Evolutionary conservation across 1,139 yeast species (phyloP), one percentile per base, ranked within the genome.

Genomic region (Taphrina betulina): DNA sequence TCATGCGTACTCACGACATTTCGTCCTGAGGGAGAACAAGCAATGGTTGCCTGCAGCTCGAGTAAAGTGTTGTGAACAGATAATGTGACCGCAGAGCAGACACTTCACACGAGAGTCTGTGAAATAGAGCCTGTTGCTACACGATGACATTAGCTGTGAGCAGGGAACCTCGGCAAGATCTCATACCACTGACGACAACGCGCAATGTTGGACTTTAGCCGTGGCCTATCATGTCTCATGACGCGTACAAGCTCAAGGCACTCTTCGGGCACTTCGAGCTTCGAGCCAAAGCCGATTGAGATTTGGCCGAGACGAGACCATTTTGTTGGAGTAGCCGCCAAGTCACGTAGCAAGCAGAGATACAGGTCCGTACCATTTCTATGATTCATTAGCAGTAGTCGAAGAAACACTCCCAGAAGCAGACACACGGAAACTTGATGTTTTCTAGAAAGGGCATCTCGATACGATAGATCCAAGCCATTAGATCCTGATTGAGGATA

Each of bases 1-100:
- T 5, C 23, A 40, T 4, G 16, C 12, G 5, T 17, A 38, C 53
- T 19, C 40, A 50, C 54, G 41, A 23, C 54, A 50, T 34, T 50
- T 50, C 16, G 31, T 3, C 4, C 54, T 38, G n/a, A 33, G 36
- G 22, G 54, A 38, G 2, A 50, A 17, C 24, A 24, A 20, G 26
- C 54, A 50, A 22, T 50, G 54, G 20, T 40, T 50, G 22, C 54
- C 54, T 2, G 46, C 35, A 16, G 45, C 33, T 23, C 54, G 38
- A n/a, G 54, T 50, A 10, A 50, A 50, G 40, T 50, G 54, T 19
- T 50, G 54, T 14, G 54, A 31, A 42, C 54, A 50, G 19, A 50
- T 50, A 5, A 26, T 24, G 7, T 33, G 14, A 33, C 37, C 45
- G 16, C 54, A 50, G 28, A 41, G 22, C 5, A 29, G 33, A 14